Conservation (phyloP, 2,329 filamentous ascomycete species). For the Clarireedia hainanense region DNA sequence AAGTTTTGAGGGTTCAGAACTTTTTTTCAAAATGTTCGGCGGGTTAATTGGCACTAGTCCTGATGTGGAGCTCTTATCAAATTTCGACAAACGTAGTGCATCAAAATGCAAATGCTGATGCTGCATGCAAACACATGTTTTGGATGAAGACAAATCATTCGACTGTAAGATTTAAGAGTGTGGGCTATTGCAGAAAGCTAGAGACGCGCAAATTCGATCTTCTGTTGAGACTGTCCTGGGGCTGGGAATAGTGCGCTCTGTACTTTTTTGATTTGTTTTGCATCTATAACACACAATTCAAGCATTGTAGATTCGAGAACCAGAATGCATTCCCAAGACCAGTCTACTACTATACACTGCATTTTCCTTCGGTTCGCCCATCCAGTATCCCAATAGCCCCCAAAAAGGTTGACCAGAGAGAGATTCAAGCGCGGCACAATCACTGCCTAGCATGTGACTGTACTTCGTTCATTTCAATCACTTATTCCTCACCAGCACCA, state of each 20-base stretch:
- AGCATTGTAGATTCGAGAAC: slow-evolving; percentile 2
- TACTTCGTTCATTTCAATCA: slow-evolving; percentile 11
- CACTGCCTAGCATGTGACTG: slow-evolving; percentile 17
- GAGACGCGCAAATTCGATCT: not conserved
- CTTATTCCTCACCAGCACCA: slow-evolving; percentile 33
- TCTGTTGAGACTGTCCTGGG: not conserved
- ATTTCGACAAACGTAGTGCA: not conserved
- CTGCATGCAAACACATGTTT: not conserved
- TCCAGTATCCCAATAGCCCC: not conserved
- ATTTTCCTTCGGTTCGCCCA: slow-evolving; percentile 10
- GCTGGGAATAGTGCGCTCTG: too few species aligned
- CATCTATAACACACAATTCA: not conserved
- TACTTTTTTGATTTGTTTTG: too few species aligned
- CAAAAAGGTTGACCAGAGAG: slow-evolving; percentile 11
- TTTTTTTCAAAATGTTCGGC: slow-evolving; percentile 11
- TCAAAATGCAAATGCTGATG: not conserved
- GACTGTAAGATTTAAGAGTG: not conserved
- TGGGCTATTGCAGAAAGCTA: not conserved
- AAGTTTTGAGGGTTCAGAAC: slow-evolving; percentile 7
- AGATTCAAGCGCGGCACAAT: slow-evolving; percentile 21
- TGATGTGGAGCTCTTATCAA: slow-evolving; percentile 8
- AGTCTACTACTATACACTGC: slow-evolving; percentile 26
- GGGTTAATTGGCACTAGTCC: slow-evolving; percentile 13
- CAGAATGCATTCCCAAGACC: slow-evolving; percentile 18
- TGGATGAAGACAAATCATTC: not conserved